Base-by-base conservation (phyloP, 225 moss, liverwort and hornwort genomes). In the Polytrichum formosum region DNA sequence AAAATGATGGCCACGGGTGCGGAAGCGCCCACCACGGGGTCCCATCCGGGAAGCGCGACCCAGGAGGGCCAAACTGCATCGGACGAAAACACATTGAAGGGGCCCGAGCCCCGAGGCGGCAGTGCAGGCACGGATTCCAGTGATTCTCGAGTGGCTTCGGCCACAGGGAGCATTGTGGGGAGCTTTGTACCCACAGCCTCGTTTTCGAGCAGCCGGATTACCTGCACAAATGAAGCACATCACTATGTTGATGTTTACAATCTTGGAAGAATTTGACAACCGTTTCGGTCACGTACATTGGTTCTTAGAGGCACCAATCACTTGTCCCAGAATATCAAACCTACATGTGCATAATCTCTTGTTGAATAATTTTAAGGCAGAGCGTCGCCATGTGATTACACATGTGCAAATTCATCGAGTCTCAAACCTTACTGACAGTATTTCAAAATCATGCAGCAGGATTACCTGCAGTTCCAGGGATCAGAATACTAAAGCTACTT, bases 41-140 rank as follows among this genome's bases (percentile, higher is more conserved):
- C 71, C 91, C 96, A 97, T 0, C 84, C 92, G 0, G 90, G 87
- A 37, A 93, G 18, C 2, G 93, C 79, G 55, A 89, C 72, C 86
- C 87, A 97, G 17, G 87, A 84, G n/a, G 86, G 72, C 93, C 93
- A 93, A 0, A 56, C 29, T 4, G 78, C 55, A 6, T 74, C 37
- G 7, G 82, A 63, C 5, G 75, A 77, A 28, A 78, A 76, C 18
- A 93, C 80, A 26, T 90, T 90, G 31, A 96, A 96, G 1, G 53
- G 68, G 4, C 87, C 83, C 37, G 79, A 27, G 16, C 83, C 78
- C 33, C 69, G 67, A 1, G 77, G 64, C 46, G 25, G 28, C 4
- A 74, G 28, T 28, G 72, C 56, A 8, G 93, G 93, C 18, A 87
- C 84, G 4, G 68, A 80, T 53, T 84, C 78, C 0, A 93, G 8